These are phyloP conservation scores for Pythium aristosporum DNA, from an alignment of 352 stramenopile species.

Conservation along the genomic window DNA sequence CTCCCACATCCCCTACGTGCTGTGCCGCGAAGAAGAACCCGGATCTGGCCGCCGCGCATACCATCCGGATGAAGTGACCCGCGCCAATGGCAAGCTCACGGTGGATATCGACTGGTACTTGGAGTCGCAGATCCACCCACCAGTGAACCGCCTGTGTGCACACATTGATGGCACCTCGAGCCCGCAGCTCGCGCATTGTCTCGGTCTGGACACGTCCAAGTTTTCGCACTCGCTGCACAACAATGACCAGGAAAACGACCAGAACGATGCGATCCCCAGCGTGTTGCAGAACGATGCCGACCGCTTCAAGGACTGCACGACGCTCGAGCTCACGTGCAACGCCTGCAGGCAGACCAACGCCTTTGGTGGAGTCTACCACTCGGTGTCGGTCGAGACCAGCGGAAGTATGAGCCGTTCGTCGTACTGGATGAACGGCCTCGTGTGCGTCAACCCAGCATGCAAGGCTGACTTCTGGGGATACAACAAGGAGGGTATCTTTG, in stretches of 20 bases:
- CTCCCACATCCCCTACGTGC: conserved; percentile 99
- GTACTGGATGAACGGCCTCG: conserved; percentile 47
- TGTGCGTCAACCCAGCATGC: conserved; percentile 66
- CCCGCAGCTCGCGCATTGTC: conserved; percentile 92
- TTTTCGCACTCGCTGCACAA: conserved; percentile 88
- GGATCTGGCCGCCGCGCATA: conserved; percentile 74
- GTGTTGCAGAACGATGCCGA: conserved; percentile 87
- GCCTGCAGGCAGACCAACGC: conserved; percentile 58
- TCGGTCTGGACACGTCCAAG: conserved; percentile 96
- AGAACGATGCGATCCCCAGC: conserved; percentile 83
- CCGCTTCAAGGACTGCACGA: conserved; percentile 85
- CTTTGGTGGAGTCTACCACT: conserved; percentile 73
- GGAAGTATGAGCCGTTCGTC: neutral
- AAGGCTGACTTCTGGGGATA: conserved; percentile 83
- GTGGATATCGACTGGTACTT: conserved; percentile 98
- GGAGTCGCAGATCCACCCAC: conserved; percentile 95
- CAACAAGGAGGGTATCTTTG: conserved; percentile 73
- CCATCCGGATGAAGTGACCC: conserved; percentile 85
- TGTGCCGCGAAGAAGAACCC: conserved; percentile 89
- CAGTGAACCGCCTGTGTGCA: conserved; percentile 97
- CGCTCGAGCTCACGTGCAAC: conserved; percentile 74
- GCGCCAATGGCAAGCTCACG: conserved; percentile 76
- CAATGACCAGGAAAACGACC: conserved; percentile 84
- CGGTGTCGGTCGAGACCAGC: conserved; percentile 18
- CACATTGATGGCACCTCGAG: conserved; percentile 98